Base-by-base conservation (phyloP, 306 rosid genomes). In the Canavalia gladiata region DNA sequence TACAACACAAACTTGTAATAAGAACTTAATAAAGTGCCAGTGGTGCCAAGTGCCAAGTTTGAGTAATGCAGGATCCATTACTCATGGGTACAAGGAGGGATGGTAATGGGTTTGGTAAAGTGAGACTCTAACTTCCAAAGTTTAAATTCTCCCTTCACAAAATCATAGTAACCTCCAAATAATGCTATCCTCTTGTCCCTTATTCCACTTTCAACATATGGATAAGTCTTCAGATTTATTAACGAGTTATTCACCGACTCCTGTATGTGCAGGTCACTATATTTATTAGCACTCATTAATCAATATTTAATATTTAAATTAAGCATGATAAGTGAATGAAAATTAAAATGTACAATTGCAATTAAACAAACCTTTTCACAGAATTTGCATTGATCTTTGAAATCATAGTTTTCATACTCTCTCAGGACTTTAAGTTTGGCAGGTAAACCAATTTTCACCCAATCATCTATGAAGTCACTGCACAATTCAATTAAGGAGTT, bases 401-500 rank as follows among this genome's bases (percentile, higher is more conserved):
- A 4, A 28, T 74, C 68, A 34, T 5, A 18, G 58, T 9, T 1
- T 1, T 56, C 25, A 45, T 58, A 42, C 13, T 87, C 75, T 60
- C 51, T 81, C 52, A 54, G 37, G 62, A 88, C 90, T 68, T 84
- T 87, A 0, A 2, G 1, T 84, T 86, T 84, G 49, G 94, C 90
- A 5, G 94, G 86, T 31, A 68, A 68, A 42, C 88, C 94, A 60
- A 90, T 90, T 87, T 87, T 86, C 31, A 92, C 75, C 97, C 97
- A 92, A 29, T 92, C 94, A 58, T 90, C 94, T 55, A 92, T 88
- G 88, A 92, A 90, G 77, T 88, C 94, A 67, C 94, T 90, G 82
- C 77, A 88, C 51, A 41, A 49, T 47, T 68, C 81, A 83, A 75
- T 86, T 12, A 60, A 49, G 7, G 9, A 2, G 18, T 82, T 28